Base-by-base conservation (phyloP, 345 rosid genomes). In the Diplotaxis tenuifolia region DNA sequence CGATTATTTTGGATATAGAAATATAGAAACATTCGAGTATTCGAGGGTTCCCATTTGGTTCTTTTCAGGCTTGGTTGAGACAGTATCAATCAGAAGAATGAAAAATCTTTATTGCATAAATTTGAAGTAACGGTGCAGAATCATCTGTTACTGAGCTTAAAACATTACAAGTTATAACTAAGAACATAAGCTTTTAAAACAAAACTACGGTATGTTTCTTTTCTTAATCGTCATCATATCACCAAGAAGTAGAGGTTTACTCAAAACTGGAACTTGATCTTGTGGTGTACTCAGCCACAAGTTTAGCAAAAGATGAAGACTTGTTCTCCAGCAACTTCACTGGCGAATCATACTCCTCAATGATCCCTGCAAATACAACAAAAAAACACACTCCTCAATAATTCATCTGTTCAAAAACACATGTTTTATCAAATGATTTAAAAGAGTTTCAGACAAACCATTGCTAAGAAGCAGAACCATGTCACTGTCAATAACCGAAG, bases 401-500 rank as follows among this genome's bases (percentile, higher is more conserved):
- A 66, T 58, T 58, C 62, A 49, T 32, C 8, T 49, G 40, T 18
- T 62, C 40, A 36, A 36, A n/a, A 12, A 9, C 6, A 19, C 29
- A 16, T 45, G 47, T 56, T 47, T 0, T 7, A 14, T 32, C 1
- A 2, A 58, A 49, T 21, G 56, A 4, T 19, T 71, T 0, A 10
- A n/a, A 12, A 56, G 1, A 40, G 67, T 45, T 47, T 42, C 52
- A 73, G 61, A 81, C 88, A 68, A 16, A 92, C 99, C 99, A 54
- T 95, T 97, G 79, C 90, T 90, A 29, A 95, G 96, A 71, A 95
- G 97, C 83, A 95, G 84, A 78, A 95, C 99, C 10, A 90, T 82
- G 81, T 95, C 99, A 67, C 99, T 95, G 81, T 95, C 98, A 6
- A 95, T 92, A 38, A 95, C 98, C 31, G 99, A 90, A 25, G 97